These are phyloP conservation scores for Claviceps purpurea DNA, from an alignment of 2,329 filamentous ascomycete species.

Conservation along the genomic window DNA sequence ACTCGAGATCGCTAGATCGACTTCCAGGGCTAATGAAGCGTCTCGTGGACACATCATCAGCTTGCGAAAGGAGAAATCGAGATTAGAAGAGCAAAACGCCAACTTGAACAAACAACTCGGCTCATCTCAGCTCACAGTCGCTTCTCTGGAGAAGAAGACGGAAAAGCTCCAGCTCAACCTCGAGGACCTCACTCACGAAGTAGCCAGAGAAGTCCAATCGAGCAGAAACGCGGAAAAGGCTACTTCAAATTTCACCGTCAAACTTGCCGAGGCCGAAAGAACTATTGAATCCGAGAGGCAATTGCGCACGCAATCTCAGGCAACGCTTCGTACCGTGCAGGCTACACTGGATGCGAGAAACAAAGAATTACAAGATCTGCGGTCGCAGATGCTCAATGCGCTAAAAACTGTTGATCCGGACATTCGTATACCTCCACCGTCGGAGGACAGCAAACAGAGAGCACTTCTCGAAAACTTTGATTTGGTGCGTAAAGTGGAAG, in stretches of 20 bases:
- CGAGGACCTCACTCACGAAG: slow-evolving; percentile 86
- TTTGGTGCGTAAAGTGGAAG: slow-evolving; percentile 73
- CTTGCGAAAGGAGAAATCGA: slow-evolving; percentile 71
- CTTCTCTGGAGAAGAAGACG: slow-evolving; percentile 81
- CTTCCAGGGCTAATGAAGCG: slow-evolving; percentile 71
- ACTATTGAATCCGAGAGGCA: slow-evolving; percentile 86
- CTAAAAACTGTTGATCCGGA: slow-evolving; percentile 79
- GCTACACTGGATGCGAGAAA: slow-evolving; percentile 65
- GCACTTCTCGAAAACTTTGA: slow-evolving; percentile 64
- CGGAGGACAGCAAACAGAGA: slow-evolving; percentile 47
- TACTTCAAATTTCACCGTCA: slow-evolving; percentile 63
- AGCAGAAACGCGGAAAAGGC: slow-evolving; percentile 84
- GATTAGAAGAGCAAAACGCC: slow-evolving; percentile 68
- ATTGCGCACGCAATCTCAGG: slow-evolving; percentile 69
- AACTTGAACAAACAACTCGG: slow-evolving; percentile 73
- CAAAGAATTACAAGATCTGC: slow-evolving; percentile 67
- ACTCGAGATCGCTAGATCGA: slow-evolving; percentile 84
- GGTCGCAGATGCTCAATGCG: slow-evolving; percentile 66
- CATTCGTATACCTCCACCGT: slow-evolving; percentile 47
- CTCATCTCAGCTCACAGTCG: slow-evolving; percentile 70
- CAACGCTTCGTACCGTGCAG: slow-evolving; percentile 72
- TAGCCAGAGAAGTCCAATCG: slow-evolving; percentile 78
- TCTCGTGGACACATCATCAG: slow-evolving; percentile 63
- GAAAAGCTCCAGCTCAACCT: slow-evolving; percentile 81
- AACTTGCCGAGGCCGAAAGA: slow-evolving; percentile 79